Base-by-base conservation (phyloP, 1,139 yeast species). In the Zygosaccharomyces sapae region DNA sequence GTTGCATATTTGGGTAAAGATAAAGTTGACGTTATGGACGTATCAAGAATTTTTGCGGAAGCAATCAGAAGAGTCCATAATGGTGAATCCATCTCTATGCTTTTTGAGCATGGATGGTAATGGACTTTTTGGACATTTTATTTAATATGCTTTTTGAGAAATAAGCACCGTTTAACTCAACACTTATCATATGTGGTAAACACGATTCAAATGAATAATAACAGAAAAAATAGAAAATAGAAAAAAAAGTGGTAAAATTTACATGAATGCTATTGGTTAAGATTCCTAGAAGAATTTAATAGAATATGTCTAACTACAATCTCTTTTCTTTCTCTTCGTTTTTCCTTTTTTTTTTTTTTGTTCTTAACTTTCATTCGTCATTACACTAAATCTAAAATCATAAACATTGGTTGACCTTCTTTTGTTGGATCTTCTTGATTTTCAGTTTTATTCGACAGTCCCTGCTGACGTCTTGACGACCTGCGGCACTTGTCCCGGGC, bases 21-120 rank as follows among this genome's bases (percentile, higher is more conserved):
- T 47, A 76, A 77, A 62, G 71, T 88, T 41, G 95, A 86, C 59
- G 90, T 90, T 6, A 72, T 92, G 60, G 98, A 94, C 61, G 92
- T 92, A 10, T 82, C 95, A 5, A 73, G 86, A 50, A 80, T 90
- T 13, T 83, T 92, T 61, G 96, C 95, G 12, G 99, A 92, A 66
- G 92, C 97, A 1, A 88, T 92, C 43, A 76, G 99, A 67, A 76
- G 99, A 66, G 90, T 92, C 41, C 96, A 92, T 68, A 92, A 92
- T 59, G 99, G 99, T 55, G 99, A 92, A 71, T 81, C 92, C 25
- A 96, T 92, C 18, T 84, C 95, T 16, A 85, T 89, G 87, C 74
- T 92, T 52, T 92, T 92, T 70, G 96, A 89, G 62, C 90, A 87
- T 59, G 90, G 88, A 2, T 82, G 86, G 84, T 80, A 59, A 46